Evolutionary conservation across 1,284 basidiomycete genomes (phyloP).

Genomic region (Inonotus obliquus): DNA sequence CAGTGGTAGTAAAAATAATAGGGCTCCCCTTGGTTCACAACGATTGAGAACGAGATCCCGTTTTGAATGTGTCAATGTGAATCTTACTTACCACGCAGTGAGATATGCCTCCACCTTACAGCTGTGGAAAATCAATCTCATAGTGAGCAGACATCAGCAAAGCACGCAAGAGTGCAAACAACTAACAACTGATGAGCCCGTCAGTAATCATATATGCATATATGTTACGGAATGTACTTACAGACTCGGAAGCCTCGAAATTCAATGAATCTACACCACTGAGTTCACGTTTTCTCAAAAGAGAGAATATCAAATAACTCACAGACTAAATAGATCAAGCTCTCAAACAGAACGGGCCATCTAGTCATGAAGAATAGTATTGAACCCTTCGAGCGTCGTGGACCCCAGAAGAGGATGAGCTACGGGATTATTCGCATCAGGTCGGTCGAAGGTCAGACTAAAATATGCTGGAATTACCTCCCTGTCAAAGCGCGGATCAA

Average conservation of each 20-base stretch:
- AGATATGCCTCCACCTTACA: slow-evolving; percentile 11
- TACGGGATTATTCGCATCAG: neutral
- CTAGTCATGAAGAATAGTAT: slow-evolving; percentile 13
- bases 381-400: slow-evolving; percentile 5
- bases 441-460: too few species aligned
- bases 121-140: neutral
- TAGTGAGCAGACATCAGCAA: neutral
- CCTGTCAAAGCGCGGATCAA: neutral
- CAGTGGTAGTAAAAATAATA: slow-evolving; percentile 12
- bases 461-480: neutral
- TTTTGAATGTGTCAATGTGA: neutral
- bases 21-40: slow-evolving; percentile 5
- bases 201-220: neutral
- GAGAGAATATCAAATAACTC: neutral
- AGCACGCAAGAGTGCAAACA: neutral
- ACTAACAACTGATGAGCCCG: neutral
- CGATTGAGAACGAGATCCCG: neutral
- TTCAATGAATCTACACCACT: neutral
- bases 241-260: neutral
- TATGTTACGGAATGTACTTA: neutral
- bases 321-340: slow-evolving; percentile 12
- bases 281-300: neutral
- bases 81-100: slow-evolving; percentile 3
- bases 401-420: slow-evolving; percentile 7
- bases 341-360: slow-evolving; percentile 10